Evolutionary conservation across 2,329 filamentous ascomycete species (phyloP).

Genomic region (Keithomyces neogunnii): DNA sequence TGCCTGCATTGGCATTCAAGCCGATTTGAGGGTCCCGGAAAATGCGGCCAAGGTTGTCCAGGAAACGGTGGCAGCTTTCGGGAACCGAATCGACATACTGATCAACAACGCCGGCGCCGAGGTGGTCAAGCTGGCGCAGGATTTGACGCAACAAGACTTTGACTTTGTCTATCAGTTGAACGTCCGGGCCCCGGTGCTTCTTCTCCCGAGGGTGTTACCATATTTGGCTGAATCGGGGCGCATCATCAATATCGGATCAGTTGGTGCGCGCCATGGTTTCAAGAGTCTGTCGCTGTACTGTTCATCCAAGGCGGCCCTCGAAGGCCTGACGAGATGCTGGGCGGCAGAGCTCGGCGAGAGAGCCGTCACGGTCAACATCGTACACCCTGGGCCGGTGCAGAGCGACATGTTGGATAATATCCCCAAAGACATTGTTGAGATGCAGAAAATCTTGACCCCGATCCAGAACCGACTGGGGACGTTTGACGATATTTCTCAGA

Average conservation of each 20-base stretch:
- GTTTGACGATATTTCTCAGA: constrained; percentile 43
- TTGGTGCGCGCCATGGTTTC: constrained; percentile 40
- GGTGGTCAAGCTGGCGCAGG: too few relatives aligned
- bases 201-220: constrained; percentile 44
- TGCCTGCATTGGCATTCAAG: constrained; percentile 10
- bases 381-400: constrained; percentile 50
- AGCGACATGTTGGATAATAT: constrained; percentile 50
- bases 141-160: too few relatives aligned
- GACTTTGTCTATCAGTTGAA: constrained; percentile 45
- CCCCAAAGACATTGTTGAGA: constrained; percentile 36
- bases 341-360: constrained; percentile 47
- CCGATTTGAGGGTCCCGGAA: constrained; percentile 14
- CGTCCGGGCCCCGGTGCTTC: constrained; percentile 38
- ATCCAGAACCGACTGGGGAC: constrained; percentile 42
- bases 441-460: constrained; percentile 41
- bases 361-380: constrained; percentile 52
- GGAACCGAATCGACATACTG: constrained; percentile 20
- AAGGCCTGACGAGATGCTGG: constrained; percentile 50
- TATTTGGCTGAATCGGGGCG: constrained; percentile 18
- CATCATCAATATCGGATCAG: constrained; percentile 52
- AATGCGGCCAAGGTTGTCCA: constrained; percentile 22
- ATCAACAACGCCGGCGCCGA: constrained; percentile 26
- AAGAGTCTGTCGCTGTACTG: constrained; percentile 40
- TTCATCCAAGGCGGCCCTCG: constrained; percentile 50
- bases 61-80: constrained; percentile 12